These are phyloP conservation scores for Hypoxylon sp. DNA, from an alignment of 2,329 filamentous ascomycete species.

Conservation along the genomic window DNA sequence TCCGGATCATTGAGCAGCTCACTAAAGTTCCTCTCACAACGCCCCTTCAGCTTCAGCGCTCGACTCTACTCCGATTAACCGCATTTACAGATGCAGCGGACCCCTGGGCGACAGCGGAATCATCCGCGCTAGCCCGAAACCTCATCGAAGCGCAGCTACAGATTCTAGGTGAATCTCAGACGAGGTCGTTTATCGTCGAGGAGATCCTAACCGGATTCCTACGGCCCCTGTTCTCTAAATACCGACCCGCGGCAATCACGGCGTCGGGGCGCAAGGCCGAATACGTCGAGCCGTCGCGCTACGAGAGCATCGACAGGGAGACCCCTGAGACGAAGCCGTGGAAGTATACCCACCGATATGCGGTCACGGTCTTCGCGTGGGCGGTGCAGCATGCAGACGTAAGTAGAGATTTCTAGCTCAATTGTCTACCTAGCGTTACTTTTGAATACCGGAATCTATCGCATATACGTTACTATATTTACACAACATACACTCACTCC, in stretches of 20 bases:
- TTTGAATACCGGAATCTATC: neutral
- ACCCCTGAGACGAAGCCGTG: constrained; percentile 68
- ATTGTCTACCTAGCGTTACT: neutral
- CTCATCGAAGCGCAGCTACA: constrained; percentile 40
- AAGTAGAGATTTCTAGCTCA: constrained; percentile 46
- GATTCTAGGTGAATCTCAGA: constrained; percentile 19
- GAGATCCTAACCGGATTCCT: constrained; percentile 74
- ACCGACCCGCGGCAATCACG: constrained; percentile 68
- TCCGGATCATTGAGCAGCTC: constrained; percentile 50
- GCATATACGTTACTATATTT: neutral
- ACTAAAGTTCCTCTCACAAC: constrained; percentile 24
- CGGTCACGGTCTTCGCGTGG: constrained; percentile 74
- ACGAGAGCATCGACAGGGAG: constrained; percentile 54
- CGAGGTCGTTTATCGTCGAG: constrained; percentile 62
- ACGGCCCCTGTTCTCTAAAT: constrained; percentile 75
- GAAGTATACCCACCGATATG: constrained; percentile 69
- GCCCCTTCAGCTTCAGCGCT: constrained; percentile 33
- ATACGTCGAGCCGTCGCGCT: constrained; percentile 59
- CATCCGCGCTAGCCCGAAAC: constrained; percentile 30
- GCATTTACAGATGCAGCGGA: constrained; percentile 50
- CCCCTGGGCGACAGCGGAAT: constrained; percentile 47
- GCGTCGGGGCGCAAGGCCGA: constrained; percentile 69
- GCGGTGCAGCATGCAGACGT: constrained; percentile 67
- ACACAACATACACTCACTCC: neutral
- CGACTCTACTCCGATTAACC: constrained; percentile 53